Base-by-base conservation (phyloP, 2,329 filamentous ascomycete species). In the Venturia carpophila region DNA sequence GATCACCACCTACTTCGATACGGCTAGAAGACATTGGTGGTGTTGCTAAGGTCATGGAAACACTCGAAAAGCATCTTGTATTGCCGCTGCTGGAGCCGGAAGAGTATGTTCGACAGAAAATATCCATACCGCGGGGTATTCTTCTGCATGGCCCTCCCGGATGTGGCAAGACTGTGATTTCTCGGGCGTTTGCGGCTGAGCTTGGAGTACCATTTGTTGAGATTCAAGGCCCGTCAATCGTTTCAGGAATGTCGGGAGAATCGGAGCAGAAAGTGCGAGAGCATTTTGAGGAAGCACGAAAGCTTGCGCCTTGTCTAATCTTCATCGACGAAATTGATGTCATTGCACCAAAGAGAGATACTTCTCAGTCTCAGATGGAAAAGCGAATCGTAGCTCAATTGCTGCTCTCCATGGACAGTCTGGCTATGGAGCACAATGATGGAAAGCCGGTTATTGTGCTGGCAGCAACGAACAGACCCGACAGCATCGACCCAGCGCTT, bases 241-340 rank as follows among this genome's bases (percentile, higher is more conserved):
- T 95, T 0, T 91, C 89, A 19, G 90, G 91, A 24, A 94, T 93
- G 86, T 94, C 90, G 42, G 91, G 91, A 70, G 91, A 94, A 73
- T 93, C 90, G 0, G 91, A 96, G 75, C 92, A 92, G 78, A 91
- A 91, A 67, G 84, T 96, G 37, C 82, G 91, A 43, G 90, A 93
- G 69, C 82, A 91, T 60, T 95, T 95, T 67, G 92, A 97, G 15
- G 90, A 94, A 71, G 94, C 94, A 0, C 91, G 90, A 73, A 84
- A 85, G 65, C 82, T 92, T 45, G 92, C 93, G 0, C 94, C 94
- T 0, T 96, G 91, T 71, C 81, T 99, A 5, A 83, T 99, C 5
- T 95, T 97, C 71, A 89, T 97, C 66, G 92, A 96, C 69, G 89
- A 96, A 70, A 90, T 97, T 63, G 92, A 99, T 75, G 88, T 89